Percentiles rank a stretch among this genome's conserved stretches.
Conservation (phyloP, 495 filamentous ascomycete genomes). For the Letharia columbiana region DNA sequence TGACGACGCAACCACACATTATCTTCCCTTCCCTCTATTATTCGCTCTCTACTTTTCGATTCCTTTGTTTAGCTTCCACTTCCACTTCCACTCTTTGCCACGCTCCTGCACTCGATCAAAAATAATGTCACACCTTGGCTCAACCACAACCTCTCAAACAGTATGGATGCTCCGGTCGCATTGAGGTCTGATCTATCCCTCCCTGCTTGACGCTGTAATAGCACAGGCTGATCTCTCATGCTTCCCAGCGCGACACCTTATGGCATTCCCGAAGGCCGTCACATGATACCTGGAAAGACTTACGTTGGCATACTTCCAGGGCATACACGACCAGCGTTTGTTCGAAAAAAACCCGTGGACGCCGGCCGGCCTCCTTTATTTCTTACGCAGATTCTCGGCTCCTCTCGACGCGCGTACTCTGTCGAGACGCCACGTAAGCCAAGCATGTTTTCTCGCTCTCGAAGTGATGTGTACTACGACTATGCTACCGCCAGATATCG, state of each 20-base stretch:
- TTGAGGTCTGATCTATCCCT: not conserved
- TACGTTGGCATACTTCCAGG: slow-evolving; percentile 23
- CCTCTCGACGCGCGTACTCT: slow-evolving; percentile 3
- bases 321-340: slow-evolving; percentile 17
- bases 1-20: not conserved
- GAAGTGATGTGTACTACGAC: slow-evolving; percentile 6
- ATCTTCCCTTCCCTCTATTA: not conserved
- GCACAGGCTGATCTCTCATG: slow-evolving; percentile 3
- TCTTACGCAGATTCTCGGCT: slow-evolving; percentile 10
- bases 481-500: slow-evolving; percentile 12
- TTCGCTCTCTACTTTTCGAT: not conserved
- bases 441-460: slow-evolving; percentile 12
- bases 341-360: slow-evolving; percentile 14
- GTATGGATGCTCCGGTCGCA: not conserved
- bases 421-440: not conserved
- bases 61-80: not conserved
- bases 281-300: slow-evolving; percentile 23
- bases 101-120: not conserved
- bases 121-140: not conserved
- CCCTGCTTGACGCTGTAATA: not conserved
- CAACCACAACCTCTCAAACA: not conserved
- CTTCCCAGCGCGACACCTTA: slow-evolving; percentile 2
- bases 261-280: slow-evolving; percentile 1
- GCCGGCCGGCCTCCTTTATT: not conserved
- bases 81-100: not conserved